phyloP scores from a whole-genome alignment of 2,329 filamentous ascomycete genomes.

The Fusarium buharicum region DNA sequence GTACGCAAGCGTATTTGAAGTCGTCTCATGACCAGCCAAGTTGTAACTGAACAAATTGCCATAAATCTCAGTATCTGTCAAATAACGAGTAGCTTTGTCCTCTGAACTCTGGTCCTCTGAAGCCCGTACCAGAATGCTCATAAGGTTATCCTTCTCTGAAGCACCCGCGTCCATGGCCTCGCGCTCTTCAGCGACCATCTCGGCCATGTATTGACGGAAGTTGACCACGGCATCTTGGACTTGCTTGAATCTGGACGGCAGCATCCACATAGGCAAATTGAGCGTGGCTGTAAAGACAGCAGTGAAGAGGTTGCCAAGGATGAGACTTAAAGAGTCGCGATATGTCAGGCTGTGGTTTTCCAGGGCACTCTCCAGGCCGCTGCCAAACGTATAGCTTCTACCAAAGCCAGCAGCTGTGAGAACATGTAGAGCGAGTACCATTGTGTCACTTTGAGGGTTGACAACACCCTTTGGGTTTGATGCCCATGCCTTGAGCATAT shows the following conservation, averaged over 20 bases:
- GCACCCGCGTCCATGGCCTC: constrained; percentile 21
- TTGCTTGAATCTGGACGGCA: constrained; percentile 30
- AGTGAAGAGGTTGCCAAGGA: constrained; percentile 33
- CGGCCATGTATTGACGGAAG: constrained; percentile 38
- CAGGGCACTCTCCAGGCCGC: constrained; percentile 12
- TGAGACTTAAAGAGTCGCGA: constrained; percentile 25
- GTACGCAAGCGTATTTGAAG: constrained; percentile 57
- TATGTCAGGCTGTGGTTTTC: constrained; percentile 35
- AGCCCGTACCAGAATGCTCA: constrained; percentile 37
- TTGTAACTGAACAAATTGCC: constrained; percentile 62
- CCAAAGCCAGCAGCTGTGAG: constrained; percentile 38
- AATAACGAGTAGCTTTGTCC: constrained; percentile 28
- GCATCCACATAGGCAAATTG: constrained; percentile 22
- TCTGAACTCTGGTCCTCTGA: constrained; percentile 23
- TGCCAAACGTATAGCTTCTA: constrained; percentile 31
- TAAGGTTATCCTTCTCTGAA: constrained; percentile 27
- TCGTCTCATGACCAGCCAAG: constrained; percentile 63
- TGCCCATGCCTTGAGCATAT: constrained; percentile 36
- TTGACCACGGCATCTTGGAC: constrained; percentile 32
- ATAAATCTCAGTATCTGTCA: constrained; percentile 57
- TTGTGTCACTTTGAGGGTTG: constrained; percentile 32
- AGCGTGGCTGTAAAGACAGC: constrained; percentile 31
- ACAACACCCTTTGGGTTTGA: constrained; percentile 22
- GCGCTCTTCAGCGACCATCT: constrained; percentile 33
- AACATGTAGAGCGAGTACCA: constrained; percentile 36